phyloP scores from a whole-genome alignment of 2,329 filamentous ascomycete genomes.

The Claviceps lovelessii region DNA sequence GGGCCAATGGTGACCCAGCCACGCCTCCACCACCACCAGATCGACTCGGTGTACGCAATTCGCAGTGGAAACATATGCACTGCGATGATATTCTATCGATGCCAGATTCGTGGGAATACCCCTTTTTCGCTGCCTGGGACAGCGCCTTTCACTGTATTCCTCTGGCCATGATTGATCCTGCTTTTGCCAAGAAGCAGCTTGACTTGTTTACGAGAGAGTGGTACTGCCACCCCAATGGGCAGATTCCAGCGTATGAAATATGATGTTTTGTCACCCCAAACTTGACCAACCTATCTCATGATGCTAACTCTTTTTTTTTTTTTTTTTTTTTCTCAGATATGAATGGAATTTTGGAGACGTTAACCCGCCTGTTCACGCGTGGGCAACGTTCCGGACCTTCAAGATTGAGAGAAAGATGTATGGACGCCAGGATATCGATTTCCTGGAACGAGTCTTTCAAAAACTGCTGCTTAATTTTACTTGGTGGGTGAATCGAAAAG shows the following conservation, averaged over 20 bases:
- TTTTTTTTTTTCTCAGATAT: constrained; percentile 30
- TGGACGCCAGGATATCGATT: constrained; percentile 85
- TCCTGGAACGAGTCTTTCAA: constrained; percentile 90
- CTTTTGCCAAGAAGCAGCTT: constrained; percentile 95
- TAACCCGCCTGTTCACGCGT: constrained; percentile 91
- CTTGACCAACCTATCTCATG: too few species aligned
- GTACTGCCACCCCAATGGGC: constrained; percentile 97
- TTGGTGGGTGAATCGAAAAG: constrained; percentile 98
- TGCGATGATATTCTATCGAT: constrained; percentile 92
- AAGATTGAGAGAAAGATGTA: constrained; percentile 98
- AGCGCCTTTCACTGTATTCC: constrained; percentile 95
- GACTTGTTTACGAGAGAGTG: constrained; percentile 93
- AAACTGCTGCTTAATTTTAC: constrained; percentile 94
- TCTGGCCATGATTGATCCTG: constrained; percentile 90
- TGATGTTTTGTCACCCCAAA: neutral
- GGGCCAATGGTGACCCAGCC: constrained; percentile 84
- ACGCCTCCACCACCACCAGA: constrained; percentile 74
- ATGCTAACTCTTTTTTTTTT: constrained; percentile 1
- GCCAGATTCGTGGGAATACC: constrained; percentile 98
- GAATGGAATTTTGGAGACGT: constrained; percentile 98
- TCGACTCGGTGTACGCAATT: constrained; percentile 70
- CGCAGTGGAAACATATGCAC: constrained; percentile 87
- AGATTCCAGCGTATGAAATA: constrained; percentile 61
- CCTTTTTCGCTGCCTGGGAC: constrained; percentile 96
- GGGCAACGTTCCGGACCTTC: constrained; percentile 90